Base-by-base conservation (phyloP, 1,284 basidiomycete species). In the Rhodotorula mucilaginosa region DNA sequence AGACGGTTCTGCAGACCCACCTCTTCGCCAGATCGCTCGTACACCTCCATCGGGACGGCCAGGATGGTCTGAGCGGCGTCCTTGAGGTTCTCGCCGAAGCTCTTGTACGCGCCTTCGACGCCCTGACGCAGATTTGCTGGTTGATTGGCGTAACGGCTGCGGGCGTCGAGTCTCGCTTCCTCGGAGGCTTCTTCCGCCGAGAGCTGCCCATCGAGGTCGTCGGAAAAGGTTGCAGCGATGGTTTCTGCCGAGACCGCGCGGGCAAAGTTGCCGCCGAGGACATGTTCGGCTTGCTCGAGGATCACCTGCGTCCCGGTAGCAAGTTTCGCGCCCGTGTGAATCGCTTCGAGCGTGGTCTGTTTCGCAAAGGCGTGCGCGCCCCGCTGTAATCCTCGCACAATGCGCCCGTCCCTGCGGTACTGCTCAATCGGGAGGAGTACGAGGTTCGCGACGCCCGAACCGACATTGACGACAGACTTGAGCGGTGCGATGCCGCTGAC, bases 21-120 rank as follows among this genome's bases (percentile, higher is more conserved):
- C 85, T 94, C 90, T 65, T 89, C 90, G 23, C 90, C 90, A 19
- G 91, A 90, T 70, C 90, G 85, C 81, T 99, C 96, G 78, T 98
- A 97, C 23, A 97, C 93, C 81, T 99, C 97, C 94, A 99, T 98
- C 0, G 96, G 96, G 1, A 99, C 93, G 0, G 97, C 96, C 46
- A 99, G 86, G 74, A 99, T 99, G 0, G 97, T 99, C 83, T 99
- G 96, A 19, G 96, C 97, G 5, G 96, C 96, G 47, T 90, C 91
- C 75, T 90, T 91, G 68, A 98, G 81, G 81, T 97, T 97, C 77
- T 83, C 88, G 69, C 87, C 87, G 76, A 99, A 81, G 77, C 91
- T 93, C 78, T 85, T 87, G 81, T 97, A 97, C 23, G 95, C 96
- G 1, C 88, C 89, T 73, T 91, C 87, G n/a, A 99, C 84, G 19